These are phyloP conservation scores for Hypomyces rosellus DNA, from an alignment of 2,329 filamentous ascomycete species.

Conservation along the genomic window DNA sequence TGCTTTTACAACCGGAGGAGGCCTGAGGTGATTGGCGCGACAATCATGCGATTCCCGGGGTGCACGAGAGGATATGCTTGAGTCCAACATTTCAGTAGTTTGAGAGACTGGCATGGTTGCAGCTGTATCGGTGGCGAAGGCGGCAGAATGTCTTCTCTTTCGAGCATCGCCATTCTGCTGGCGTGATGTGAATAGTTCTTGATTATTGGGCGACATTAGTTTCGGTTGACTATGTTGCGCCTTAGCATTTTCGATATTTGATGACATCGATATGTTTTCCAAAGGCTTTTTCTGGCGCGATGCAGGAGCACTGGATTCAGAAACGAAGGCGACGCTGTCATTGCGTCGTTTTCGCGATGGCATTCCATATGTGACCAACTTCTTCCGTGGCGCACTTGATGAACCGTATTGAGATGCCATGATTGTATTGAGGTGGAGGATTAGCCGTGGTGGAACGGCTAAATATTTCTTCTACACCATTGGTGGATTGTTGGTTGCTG, in stretches of 20 bases:
- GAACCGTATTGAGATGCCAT: conserved; percentile 18
- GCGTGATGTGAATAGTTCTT: neutral
- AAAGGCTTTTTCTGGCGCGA: neutral
- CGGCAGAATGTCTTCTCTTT: neutral
- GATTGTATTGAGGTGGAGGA: neutral
- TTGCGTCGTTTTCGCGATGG: conserved; percentile 18
- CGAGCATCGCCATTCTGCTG: neutral
- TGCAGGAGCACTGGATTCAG: neutral
- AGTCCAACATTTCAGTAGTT: neutral
- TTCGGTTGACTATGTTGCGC: neutral
- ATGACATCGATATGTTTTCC: neutral
- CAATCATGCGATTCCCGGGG: neutral
- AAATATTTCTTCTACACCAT: neutral
- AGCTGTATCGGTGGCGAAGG: neutral
- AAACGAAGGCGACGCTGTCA: neutral
- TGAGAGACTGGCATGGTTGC: neutral
- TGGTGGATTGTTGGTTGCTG: neutral
- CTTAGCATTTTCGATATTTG: neutral
- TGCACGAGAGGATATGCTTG: neutral
- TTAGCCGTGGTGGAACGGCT: neutral
- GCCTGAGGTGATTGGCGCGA: neutral
- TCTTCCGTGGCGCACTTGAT: conserved; percentile 18
- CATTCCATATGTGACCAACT: conserved; percentile 23
- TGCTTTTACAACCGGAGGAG: neutral
- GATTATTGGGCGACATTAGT: neutral